Base-by-base conservation (phyloP, 805 yeast genomes). In the Komagataella phaffii region DNA sequence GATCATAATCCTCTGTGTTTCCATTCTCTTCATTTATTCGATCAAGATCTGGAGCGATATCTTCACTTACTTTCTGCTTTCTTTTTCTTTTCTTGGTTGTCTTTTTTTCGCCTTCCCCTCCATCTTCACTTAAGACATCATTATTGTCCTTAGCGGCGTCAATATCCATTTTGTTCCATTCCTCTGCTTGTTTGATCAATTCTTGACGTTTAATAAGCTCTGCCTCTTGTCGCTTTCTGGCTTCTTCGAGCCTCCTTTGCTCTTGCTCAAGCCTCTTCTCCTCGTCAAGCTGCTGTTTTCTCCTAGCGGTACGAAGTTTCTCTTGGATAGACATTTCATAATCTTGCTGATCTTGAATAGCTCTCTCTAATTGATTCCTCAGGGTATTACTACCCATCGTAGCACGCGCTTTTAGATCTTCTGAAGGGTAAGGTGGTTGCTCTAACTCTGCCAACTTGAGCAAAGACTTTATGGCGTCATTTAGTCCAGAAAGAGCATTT, bases 351-450 rank as follows among this genome's bases (percentile, higher is more conserved):
- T 87, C 91, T 23, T 75, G 79, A 50, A 85, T 69, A 24, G 83
- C 79, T 54, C 83, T 77, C 57, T 77, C 85, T 56, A 93, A 73
- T 62, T 89, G 84, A 53, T 78, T 81, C 55, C 77, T 72, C 62
- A 89, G 73, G 0, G 96, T 85, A 52, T 81, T 79, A 49, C 80
- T 74, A 62, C 96, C 96, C 76, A 88, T 77, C 57, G 78, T 77
- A n/a, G 93, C 91, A 68, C 97, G 81, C 57, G 89, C 83, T 59
- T 81, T 83, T 57, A 93, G 72, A 56, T 90, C 96, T 17, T 79
- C 79, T 24, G 84, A 73, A 2, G 95, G 84, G 63, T 80, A 87
- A 40, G 96, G 95, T 8, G 95, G 83, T 57, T 77, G 75, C 48
- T 69, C 67, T 19, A 72, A 77, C 17, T 76, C 79, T 3, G 90